Conservation (phyloP, 495 filamentous ascomycete genomes). For the Aspergillus panamensis region DNA sequence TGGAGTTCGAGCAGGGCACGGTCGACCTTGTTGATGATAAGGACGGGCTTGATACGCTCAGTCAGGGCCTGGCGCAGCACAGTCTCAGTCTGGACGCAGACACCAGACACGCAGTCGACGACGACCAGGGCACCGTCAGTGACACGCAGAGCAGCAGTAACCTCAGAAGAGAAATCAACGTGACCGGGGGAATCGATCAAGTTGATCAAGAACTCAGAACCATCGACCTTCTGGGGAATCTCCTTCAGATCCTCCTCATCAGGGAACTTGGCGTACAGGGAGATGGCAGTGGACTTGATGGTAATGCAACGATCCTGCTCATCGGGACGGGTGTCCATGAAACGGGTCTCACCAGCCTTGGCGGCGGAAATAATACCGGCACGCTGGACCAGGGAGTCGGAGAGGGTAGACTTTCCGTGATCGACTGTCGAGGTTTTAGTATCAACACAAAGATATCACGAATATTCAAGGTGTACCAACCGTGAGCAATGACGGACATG, state of each 20-base stretch:
- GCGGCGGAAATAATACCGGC: constrained; percentile 99
- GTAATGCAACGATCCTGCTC: constrained; percentile 99
- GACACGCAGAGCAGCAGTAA: constrained; percentile 98
- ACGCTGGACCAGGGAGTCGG: constrained; percentile 97
- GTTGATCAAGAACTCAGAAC: constrained; percentile 99
- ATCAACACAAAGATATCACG: constrained; percentile 12
- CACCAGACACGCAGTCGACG: constrained; percentile 99
- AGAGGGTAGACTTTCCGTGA: constrained; percentile 99
- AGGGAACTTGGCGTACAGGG: constrained; percentile 82
- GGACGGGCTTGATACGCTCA: constrained; percentile 99
- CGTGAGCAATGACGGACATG: constrained; percentile 99
- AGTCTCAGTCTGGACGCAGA: constrained; percentile 99
- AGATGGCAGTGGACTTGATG: constrained; percentile 99
- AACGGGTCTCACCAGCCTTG: constrained; percentile 92
- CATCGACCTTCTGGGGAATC: constrained; percentile 80
- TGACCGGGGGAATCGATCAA: constrained; percentile 99
- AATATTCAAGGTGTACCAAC: constrained; percentile 41
- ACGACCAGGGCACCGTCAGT: constrained; percentile 99
- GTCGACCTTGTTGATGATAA: constrained; percentile 99
- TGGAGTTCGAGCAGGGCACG: constrained; percentile 98
- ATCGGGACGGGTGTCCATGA: constrained; percentile 94
- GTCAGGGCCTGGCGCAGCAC: constrained; percentile 97
- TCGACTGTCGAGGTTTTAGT: constrained; percentile 62
- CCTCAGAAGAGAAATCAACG: constrained; percentile 99
- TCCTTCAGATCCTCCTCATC: constrained; percentile 92